These are phyloP conservation scores for Setomelanomma holmii DNA, from an alignment of 2,329 filamentous ascomycete genomes.

Conservation along the genomic window DNA sequence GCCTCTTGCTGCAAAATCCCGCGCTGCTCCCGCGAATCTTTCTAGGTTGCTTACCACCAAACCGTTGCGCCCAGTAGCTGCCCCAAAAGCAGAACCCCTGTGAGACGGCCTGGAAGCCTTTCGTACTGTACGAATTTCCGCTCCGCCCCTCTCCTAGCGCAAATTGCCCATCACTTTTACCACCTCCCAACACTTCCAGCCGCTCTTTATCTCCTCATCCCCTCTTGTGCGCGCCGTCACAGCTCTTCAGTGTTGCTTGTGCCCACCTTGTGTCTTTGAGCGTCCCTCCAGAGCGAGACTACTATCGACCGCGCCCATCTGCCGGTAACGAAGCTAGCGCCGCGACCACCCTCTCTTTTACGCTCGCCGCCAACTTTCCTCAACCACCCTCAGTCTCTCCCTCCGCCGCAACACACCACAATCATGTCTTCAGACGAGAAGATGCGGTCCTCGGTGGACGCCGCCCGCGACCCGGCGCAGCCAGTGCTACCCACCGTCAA, in stretches of 20 bases:
- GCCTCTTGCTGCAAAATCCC: constrained; percentile 20
- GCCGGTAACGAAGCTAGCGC: constrained; percentile 17
- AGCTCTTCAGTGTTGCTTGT: constrained; percentile 35
- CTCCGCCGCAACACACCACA: constrained; percentile 29
- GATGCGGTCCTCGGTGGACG: constrained; percentile 81
- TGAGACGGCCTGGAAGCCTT: constrained; percentile 21
- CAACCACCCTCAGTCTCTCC: constrained; percentile 14
- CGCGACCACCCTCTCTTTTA: constrained; percentile 26
- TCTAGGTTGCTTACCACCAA: constrained; percentile 19
- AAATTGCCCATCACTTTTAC: constrained; percentile 34
- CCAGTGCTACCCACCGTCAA: constrained; percentile 82
- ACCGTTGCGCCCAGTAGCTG: constrained; percentile 23
- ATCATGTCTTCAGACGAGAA: constrained; percentile 74
- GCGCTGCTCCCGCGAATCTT: constrained; percentile 21
- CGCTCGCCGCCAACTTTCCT: constrained; percentile 14
- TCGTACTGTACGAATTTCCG: constrained; percentile 35
- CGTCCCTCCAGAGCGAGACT: constrained; percentile 22
- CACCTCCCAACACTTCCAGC: constrained; percentile 29
- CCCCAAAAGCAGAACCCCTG: constrained; percentile 23
- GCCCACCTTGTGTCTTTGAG: constrained; percentile 25
- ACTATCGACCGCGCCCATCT: constrained; percentile 29
- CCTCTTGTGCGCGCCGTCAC: constrained; percentile 31
- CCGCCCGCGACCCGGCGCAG: constrained; percentile 65
- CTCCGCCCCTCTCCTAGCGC: constrained; percentile 41
- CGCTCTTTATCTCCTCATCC: constrained; percentile 31